phyloP scores from a whole-genome alignment of 2,329 filamentous ascomycete genomes.

The Mycosphaerella sp. region DNA sequence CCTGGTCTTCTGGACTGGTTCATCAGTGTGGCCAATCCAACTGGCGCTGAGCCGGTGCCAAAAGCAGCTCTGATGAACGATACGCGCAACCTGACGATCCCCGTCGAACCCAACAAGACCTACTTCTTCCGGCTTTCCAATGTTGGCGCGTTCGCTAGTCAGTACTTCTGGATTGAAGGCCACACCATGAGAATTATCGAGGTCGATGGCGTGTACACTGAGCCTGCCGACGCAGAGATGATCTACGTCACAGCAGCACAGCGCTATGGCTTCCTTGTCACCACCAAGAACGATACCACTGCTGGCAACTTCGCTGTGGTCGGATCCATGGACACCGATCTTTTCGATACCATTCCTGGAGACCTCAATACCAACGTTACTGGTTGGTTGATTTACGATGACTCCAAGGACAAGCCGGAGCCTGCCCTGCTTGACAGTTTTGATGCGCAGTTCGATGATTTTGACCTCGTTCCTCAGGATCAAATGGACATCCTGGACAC shows the following conservation, averaged over 20 bases:
- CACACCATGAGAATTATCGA: conserved; percentile 62
- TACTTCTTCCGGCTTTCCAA: conserved; percentile 66
- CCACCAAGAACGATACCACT: conserved; percentile 50
- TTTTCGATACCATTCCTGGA: conserved; percentile 62
- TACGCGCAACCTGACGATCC: conserved; percentile 42
- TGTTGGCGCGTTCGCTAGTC: conserved; percentile 63
- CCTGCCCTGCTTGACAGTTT: conserved; percentile 56
- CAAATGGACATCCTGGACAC: conserved; percentile 53
- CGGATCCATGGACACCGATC: conserved; percentile 44
- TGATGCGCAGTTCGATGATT: conserved; percentile 63
- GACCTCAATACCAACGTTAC: conserved; percentile 61
- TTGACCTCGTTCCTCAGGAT: conserved; percentile 63
- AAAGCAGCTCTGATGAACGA: conserved; percentile 62
- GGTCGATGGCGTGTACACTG: conserved; percentile 62
- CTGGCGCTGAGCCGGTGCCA: conserved; percentile 59
- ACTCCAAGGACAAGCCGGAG: conserved; percentile 40
- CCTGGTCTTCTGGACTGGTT: conserved; percentile 48
- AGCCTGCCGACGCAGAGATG: conserved; percentile 53
- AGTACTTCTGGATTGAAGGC: conserved; percentile 64
- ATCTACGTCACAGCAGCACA: conserved; percentile 65
- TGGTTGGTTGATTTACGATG: conserved; percentile 52
- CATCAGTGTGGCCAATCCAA: conserved; percentile 50
- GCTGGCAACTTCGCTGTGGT: conserved; percentile 55
- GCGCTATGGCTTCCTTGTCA: conserved; percentile 61
- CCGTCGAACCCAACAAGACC: conserved; percentile 47